Conservation (phyloP, 2,329 filamentous ascomycete genomes). For the Lachnellula subtilissima region DNA sequence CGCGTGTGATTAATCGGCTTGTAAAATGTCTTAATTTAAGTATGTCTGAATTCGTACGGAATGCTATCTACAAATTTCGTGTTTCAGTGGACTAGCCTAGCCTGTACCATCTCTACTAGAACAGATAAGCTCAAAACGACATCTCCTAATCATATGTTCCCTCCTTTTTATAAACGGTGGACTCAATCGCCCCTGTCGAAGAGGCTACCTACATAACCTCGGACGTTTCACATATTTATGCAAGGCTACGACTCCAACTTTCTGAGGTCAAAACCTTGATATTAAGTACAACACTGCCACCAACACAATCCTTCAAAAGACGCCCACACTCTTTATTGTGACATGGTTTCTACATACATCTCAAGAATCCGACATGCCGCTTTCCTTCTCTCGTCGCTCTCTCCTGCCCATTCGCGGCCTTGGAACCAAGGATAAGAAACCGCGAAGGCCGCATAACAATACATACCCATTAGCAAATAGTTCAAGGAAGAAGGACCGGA, state of each 20-base stretch:
- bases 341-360: not conserved
- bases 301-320: not conserved
- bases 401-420: constrained; percentile 19
- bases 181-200: not conserved
- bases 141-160: not conserved
- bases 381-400: constrained; percentile 18
- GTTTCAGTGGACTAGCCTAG: too few species aligned
- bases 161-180: not conserved
- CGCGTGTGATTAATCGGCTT: not conserved
- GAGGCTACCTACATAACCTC: not conserved
- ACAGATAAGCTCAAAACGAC: too few species aligned
- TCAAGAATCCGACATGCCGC: constrained; percentile 17
- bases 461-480: constrained; percentile 25
- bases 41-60: too few species aligned
- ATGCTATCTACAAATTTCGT: too few species aligned
- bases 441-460: constrained; percentile 8
- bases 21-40: too few species aligned
- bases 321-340: not conserved
- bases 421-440: constrained; percentile 10
- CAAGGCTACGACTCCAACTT: constrained; percentile 10
- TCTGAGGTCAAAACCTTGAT: not conserved
- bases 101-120: too few species aligned
- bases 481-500: constrained; percentile 28
- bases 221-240: constrained; percentile 1
- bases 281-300: not conserved